Percentiles rank a stretch among this genome's conserved stretches.
phyloP scores from a whole-genome alignment of 2,329 filamentous ascomycete species.

The Sclerotinia borealis region DNA sequence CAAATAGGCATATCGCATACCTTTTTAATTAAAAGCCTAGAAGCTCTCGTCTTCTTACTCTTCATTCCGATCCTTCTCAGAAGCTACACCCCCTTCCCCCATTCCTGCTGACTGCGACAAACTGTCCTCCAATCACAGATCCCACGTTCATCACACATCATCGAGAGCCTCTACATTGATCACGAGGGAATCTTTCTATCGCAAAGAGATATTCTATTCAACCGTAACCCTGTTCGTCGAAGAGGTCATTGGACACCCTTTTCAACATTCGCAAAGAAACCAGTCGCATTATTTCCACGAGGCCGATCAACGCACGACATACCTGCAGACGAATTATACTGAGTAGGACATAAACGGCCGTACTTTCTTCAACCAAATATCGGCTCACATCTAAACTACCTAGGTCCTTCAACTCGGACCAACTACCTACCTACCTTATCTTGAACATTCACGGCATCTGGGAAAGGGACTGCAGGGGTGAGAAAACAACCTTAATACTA shows the following conservation, averaged over 20 bases:
- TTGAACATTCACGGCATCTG: slow-evolving; percentile 10
- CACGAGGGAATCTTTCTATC: slow-evolving; percentile 22
- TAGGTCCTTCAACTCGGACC: slow-evolving; percentile 1
- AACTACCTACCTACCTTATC: slow-evolving; percentile 1
- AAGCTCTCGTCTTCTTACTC: not conserved
- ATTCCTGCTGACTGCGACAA: slow-evolving; percentile 9
- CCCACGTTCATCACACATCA: slow-evolving; percentile 16
- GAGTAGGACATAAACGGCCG: slow-evolving; percentile 14
- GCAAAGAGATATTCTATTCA: not conserved
- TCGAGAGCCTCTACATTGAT: slow-evolving; percentile 18
- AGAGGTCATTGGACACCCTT: slow-evolving; percentile 33
- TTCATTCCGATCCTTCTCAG: slow-evolving; percentile 3
- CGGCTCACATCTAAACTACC: slow-evolving; percentile 16
- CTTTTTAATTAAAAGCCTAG: not conserved
- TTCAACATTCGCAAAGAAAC: slow-evolving; percentile 16
- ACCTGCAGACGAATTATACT: slow-evolving; percentile 23
- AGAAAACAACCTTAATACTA: slow-evolving; percentile 15
- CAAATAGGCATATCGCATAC: not conserved
- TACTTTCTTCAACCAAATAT: slow-evolving; percentile 11
- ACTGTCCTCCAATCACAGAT: slow-evolving; percentile 19
- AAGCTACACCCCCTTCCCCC: slow-evolving; percentile 6
- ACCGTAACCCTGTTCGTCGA: slow-evolving; percentile 18
- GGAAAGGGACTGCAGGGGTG: not conserved
- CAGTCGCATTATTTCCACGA: slow-evolving; percentile 27
- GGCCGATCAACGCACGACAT: slow-evolving; percentile 31